Evolutionary conservation across 2,329 filamentous ascomycete genomes (phyloP).

Genomic region (Colletotrichum sp.): DNA sequence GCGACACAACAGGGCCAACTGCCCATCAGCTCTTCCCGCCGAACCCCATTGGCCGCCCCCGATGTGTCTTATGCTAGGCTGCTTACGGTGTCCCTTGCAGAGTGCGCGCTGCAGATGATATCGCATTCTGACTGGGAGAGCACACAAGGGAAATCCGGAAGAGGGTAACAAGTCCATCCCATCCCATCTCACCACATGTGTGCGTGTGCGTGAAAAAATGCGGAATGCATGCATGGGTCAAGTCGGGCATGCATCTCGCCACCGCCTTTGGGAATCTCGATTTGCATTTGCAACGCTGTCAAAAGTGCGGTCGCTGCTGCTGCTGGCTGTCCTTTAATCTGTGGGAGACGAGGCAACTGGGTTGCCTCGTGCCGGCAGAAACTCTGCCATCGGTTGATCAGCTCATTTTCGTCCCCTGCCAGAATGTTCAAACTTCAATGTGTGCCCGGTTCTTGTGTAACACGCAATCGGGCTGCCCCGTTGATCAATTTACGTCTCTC

Average conservation of each 20-base stretch:
- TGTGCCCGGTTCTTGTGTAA: neutral
- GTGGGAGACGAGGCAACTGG: neutral
- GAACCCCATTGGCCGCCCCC: neutral
- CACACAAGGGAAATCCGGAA: neutral
- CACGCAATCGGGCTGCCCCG: neutral
- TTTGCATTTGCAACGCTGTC: neutral
- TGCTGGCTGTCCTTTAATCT: neutral
- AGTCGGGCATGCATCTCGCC: neutral
- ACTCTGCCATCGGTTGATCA: neutral
- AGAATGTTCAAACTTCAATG: neutral
- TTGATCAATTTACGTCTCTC: neutral
- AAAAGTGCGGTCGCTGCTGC: neutral
- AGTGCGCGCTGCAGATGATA: constrained; percentile 16
- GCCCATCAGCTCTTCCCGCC: neutral
- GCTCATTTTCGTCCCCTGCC: neutral
- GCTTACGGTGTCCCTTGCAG: constrained; percentile 17
- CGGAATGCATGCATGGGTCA: neutral
- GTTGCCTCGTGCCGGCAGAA: neutral
- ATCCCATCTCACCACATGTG: neutral
- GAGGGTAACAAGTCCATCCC: neutral
- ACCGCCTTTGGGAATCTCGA: neutral
- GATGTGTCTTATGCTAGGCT: neutral
- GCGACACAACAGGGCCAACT: neutral
- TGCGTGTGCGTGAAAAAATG: neutral
- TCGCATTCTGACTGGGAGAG: neutral